A percentile compares a stretch with the other conserved stretches of the same genome.
These are phyloP conservation scores for Globisporangium solare DNA, from an alignment of 352 stramenopile species.

Conservation along the genomic window DNA sequence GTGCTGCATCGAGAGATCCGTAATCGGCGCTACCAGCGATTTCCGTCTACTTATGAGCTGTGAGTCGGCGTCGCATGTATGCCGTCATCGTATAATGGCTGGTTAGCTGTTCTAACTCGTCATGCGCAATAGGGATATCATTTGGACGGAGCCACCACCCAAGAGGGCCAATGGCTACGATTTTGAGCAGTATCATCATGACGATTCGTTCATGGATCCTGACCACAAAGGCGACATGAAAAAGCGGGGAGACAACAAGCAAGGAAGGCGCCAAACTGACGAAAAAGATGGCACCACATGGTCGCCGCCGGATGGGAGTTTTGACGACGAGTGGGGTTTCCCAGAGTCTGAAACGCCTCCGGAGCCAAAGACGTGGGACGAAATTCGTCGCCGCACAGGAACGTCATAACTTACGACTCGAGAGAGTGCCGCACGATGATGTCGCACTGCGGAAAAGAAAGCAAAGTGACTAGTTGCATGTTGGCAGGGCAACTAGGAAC, in stretches of 20 bases:
- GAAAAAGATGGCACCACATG: not conserved
- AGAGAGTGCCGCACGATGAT: too few species aligned
- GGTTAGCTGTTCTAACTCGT: too few species aligned
- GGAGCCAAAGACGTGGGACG: not conserved
- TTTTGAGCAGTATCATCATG: too few species aligned
- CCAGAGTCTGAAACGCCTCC: not conserved
- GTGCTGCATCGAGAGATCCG: slow-evolving; percentile 2
- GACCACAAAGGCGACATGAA: too few species aligned
- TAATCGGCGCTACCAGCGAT: not conserved
- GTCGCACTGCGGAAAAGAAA: too few species aligned
- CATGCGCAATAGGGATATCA: not conserved
- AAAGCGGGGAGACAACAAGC: not conserved
- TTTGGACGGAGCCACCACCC: not conserved
- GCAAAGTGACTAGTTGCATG: too few species aligned
- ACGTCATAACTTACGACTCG: not conserved
- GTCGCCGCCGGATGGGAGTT: not conserved
- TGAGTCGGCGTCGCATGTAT: too few species aligned
- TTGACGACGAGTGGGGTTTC: not conserved
- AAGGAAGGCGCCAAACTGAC: not conserved
- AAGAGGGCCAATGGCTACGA: not conserved
- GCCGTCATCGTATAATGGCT: too few species aligned
- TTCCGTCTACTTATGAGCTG: not conserved
- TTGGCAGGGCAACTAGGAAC: too few species aligned
- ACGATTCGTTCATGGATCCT: too few species aligned
- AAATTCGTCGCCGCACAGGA: slow-evolving; percentile 1